A percentile compares a stretch with the other conserved stretches of the same genome.
Evolutionary conservation across 2,329 filamentous ascomycete genomes (phyloP).

Genomic region (Ceratocystiopsis brevicomis): DNA sequence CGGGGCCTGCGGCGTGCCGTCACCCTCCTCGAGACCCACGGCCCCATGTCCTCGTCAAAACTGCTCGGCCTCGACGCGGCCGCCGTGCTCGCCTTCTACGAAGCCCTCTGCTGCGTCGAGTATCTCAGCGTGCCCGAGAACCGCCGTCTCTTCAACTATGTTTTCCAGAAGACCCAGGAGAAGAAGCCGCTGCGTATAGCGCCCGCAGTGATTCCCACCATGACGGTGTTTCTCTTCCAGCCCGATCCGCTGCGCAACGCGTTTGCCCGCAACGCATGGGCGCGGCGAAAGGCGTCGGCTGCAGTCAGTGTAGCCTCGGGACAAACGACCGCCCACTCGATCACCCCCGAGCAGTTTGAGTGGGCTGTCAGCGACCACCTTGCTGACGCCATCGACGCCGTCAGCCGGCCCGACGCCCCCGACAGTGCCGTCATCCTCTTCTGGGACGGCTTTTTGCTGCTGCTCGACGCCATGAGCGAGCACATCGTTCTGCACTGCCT

Average conservation of each 20-base stretch:
- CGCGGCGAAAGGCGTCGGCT: conserved; percentile 33
- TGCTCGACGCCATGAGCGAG: conserved; percentile 55
- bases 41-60: conserved; percentile 26
- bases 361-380: conserved; percentile 68
- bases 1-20: conserved; percentile 29
- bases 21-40: conserved; percentile 25
- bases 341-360: conserved; percentile 62
- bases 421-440: conserved; percentile 43
- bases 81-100: conserved; percentile 66
- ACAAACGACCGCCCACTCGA: conserved; percentile 17
- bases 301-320: too few relatives aligned
- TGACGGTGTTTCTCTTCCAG: conserved; percentile 71
- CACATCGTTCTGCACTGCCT: conserved; percentile 61
- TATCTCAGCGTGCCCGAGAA: conserved; percentile 44
- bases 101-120: conserved; percentile 67
- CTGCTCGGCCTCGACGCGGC: conserved; percentile 30
- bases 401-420: conserved; percentile 29
- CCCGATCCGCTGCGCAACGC: conserved; percentile 39
- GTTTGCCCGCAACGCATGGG: conserved; percentile 54
- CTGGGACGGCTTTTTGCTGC: conserved; percentile 59
- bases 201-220: conserved; percentile 55
- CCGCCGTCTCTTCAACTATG: conserved; percentile 50
- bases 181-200: conserved; percentile 63
- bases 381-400: conserved; percentile 42
- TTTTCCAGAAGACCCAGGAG: conserved; percentile 63